These are phyloP conservation scores for Phytophthora tentaculata DNA, from an alignment of 352 stramenopile genomes.

Conservation along the genomic window DNA sequence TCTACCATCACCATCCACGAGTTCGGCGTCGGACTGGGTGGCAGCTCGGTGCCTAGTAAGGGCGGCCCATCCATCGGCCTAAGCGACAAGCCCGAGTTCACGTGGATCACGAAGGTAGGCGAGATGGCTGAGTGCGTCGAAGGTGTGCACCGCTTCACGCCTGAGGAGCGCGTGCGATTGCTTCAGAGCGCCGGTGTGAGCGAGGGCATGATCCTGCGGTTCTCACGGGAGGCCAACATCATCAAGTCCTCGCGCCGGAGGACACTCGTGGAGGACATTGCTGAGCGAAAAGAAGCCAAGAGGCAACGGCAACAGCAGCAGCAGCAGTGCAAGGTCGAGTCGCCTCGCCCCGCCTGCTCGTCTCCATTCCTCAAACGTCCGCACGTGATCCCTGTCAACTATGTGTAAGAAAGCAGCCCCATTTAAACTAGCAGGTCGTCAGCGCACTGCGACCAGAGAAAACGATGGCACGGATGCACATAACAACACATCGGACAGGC, in stretches of 20 bases:
- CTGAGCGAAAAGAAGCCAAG: conserved; percentile 45
- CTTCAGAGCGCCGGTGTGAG: conserved; percentile 56
- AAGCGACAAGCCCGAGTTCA: conserved; percentile 59
- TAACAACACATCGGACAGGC: conserved; percentile 16
- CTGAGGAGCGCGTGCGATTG: conserved; percentile 56
- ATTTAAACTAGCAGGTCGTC: conserved; percentile 8
- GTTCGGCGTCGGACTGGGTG: conserved; percentile 58
- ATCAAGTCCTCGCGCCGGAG: conserved; percentile 62
- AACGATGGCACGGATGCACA: conserved; percentile 1
- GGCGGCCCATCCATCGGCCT: conserved; percentile 61
- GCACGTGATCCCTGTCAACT: conserved; percentile 55
- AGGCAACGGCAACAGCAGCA: conserved; percentile 17
- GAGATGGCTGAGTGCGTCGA: conserved; percentile 69
- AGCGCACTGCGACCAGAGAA: conserved; percentile 2
- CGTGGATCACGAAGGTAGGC: conserved; percentile 65
- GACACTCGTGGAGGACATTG: conserved; percentile 51
- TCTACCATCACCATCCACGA: conserved; percentile 67
- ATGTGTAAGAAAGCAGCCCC: conserved; percentile 32
- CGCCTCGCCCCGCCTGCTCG: conserved; percentile 29
- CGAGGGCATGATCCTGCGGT: conserved; percentile 72
- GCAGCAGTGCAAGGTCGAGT: conserved; percentile 29
- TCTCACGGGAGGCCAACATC: conserved; percentile 69
- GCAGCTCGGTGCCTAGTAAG: conserved; percentile 55
- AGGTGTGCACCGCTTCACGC: conserved; percentile 61
- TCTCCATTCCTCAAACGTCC: conserved; percentile 42